These are phyloP conservation scores for Exophiala aquamarina DNA, from an alignment of 2,329 filamentous ascomycete genomes.

Conservation along the genomic window DNA sequence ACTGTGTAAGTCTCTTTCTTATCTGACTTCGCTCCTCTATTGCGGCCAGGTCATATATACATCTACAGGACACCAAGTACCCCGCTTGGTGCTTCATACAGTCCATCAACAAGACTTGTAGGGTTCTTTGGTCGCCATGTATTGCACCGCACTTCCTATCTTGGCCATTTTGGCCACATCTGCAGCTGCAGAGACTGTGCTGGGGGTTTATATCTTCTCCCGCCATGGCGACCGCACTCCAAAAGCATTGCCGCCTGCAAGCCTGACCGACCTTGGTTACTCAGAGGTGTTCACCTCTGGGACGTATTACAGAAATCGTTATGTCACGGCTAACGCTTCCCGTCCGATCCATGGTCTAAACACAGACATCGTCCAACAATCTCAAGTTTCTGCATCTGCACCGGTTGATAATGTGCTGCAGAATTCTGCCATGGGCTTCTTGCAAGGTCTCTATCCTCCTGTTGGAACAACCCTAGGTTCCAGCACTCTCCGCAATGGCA, in stretches of 20 bases:
- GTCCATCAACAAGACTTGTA: no score
- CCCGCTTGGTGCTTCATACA: no score
- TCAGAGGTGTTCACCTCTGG: slow-evolving; percentile 71
- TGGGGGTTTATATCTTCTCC: slow-evolving; percentile 84
- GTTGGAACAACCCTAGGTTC: slow-evolving; percentile 53
- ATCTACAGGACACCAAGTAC: no score
- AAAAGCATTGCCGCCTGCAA: slow-evolving; percentile 60
- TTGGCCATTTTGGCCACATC: slow-evolving; percentile 16
- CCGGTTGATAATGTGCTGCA: slow-evolving; percentile 77
- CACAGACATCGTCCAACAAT: slow-evolving; percentile 63
- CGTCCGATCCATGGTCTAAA: slow-evolving; percentile 67
- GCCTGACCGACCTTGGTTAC: slow-evolving; percentile 77
- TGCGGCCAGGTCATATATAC: no score
- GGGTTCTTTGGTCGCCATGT: no score
- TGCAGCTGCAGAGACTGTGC: slow-evolving; percentile 60
- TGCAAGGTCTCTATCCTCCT: slow-evolving; percentile 82
- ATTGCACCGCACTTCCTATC: background rate
- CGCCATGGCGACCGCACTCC: slow-evolving; percentile 86
- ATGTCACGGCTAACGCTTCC: slow-evolving; percentile 63
- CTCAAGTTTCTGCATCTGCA: slow-evolving; percentile 68
- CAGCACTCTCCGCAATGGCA: slow-evolving; percentile 70
- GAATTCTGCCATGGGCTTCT: slow-evolving; percentile 74
- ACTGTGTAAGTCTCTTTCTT: no score
- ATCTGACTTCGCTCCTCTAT: no score
- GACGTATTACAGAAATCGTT: slow-evolving; percentile 72